A percentile compares a stretch with the other conserved stretches of the same genome.
phyloP scores from a whole-genome alignment of 345 rosid species.

The Conringia planisiliqua region DNA sequence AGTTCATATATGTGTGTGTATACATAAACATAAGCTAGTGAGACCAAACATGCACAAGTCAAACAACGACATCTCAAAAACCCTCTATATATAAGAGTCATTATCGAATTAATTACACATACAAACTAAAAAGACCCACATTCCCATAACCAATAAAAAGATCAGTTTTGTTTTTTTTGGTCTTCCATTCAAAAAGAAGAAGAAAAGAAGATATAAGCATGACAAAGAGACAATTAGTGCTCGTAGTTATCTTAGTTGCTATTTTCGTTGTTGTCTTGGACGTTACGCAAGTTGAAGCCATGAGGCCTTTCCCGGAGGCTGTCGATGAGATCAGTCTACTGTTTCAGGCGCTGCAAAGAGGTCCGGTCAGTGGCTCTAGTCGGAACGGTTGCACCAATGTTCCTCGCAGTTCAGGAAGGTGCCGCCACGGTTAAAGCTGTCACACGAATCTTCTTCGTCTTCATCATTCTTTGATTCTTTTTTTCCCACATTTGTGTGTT shows the following conservation, averaged over 20 bases:
- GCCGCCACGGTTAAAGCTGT: constrained; percentile 20
- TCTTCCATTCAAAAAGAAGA: neutral
- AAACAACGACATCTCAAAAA: constrained; percentile 29
- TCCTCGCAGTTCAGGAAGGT: constrained; percentile 22
- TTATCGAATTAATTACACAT: constrained; percentile 15
- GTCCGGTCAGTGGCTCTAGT: constrained; percentile 26
- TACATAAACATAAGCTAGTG: constrained; percentile 25
- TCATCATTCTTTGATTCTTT: constrained; percentile 22
- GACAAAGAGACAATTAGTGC: constrained; percentile 29
- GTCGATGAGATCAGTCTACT: constrained; percentile 20
- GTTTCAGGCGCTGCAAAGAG: constrained; percentile 29
- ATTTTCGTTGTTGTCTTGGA: constrained; percentile 17
- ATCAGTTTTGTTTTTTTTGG: neutral
- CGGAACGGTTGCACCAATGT: constrained; percentile 34
- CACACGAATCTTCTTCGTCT: neutral
- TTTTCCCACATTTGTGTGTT: constrained; percentile 11
- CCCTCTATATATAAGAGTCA: constrained; percentile 22
- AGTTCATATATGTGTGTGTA: constrained; percentile 17
- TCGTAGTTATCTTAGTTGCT: constrained; percentile 4
- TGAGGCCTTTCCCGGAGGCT: constrained; percentile 24
- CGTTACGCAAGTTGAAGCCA: constrained; percentile 29
- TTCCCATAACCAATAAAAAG: constrained; percentile 8
- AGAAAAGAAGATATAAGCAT: neutral
- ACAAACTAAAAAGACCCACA: neutral
- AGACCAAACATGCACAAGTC: constrained; percentile 23